Conservation (phyloP, 2,329 filamentous ascomycete species). For the Helminthosporium solani region DNA sequence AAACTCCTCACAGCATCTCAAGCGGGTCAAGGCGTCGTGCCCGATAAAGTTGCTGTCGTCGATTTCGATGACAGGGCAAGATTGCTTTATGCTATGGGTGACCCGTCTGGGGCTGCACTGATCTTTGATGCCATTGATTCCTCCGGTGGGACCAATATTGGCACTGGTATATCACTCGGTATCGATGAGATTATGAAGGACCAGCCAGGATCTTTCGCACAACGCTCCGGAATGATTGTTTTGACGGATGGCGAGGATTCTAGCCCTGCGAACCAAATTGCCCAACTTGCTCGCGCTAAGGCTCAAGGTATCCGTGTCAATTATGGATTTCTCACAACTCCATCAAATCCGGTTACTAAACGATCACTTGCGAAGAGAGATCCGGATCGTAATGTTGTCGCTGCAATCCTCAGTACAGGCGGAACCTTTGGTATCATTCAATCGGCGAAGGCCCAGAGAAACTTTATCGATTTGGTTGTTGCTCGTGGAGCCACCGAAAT, state of each 20-base stretch:
- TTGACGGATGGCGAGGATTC: background rate
- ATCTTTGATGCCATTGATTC: background rate
- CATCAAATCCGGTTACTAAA: background rate
- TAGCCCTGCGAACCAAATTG: slow-evolving; percentile 16
- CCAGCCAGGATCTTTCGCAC: slow-evolving; percentile 13
- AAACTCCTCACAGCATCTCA: slow-evolving; percentile 15
- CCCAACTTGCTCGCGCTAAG: slow-evolving; percentile 19
- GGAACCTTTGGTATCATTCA: slow-evolving; percentile 25
- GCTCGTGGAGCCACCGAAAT: slow-evolving; percentile 10
- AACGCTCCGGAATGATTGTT: slow-evolving; percentile 7
- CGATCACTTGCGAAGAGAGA: slow-evolving; percentile 3
- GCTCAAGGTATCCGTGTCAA: slow-evolving; percentile 23
- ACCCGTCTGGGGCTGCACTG: background rate
- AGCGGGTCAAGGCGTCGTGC: background rate
- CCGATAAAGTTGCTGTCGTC: background rate
- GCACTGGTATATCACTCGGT: background rate
- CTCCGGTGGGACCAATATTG: background rate
- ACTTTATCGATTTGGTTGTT: slow-evolving; percentile 22
- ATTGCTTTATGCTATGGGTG: background rate
- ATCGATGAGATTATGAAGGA: slow-evolving; percentile 8
- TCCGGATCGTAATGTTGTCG: slow-evolving; percentile 20
- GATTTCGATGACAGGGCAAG: background rate
- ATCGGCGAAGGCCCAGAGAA: slow-evolving; percentile 9
- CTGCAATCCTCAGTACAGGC: slow-evolving; percentile 21
- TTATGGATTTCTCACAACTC: slow-evolving; percentile 17